These are phyloP conservation scores for Xylaria scruposa DNA, from an alignment of 495 filamentous ascomycete species.

Conservation along the genomic window DNA sequence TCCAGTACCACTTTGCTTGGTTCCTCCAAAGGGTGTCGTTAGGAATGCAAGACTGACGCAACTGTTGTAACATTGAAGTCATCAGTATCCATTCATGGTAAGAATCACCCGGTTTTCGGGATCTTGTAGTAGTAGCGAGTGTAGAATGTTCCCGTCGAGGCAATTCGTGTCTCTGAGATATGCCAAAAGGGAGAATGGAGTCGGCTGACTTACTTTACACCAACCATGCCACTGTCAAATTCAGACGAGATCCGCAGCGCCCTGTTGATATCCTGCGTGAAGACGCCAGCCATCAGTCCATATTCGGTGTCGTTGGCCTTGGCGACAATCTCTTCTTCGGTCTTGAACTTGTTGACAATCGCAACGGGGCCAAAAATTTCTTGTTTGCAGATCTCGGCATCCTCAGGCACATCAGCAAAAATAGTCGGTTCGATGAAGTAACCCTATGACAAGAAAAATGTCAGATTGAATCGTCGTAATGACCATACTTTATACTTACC, in stretches of 20 bases:
- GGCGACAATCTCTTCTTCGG: conserved; percentile 58
- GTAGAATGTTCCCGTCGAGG: too few relatives aligned
- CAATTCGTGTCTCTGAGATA: too few relatives aligned
- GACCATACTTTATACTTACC: conserved; percentile 38
- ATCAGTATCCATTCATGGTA: too few relatives aligned
- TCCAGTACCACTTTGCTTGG: conserved; percentile 58
- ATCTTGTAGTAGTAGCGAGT: too few relatives aligned
- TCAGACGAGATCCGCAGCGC: conserved; percentile 56
- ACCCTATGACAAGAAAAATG: conserved; percentile 33
- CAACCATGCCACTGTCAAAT: conserved; percentile 60
- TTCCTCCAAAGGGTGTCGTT: conserved; percentile 57
- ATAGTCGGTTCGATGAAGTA: conserved; percentile 57
- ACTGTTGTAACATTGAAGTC: not conserved
- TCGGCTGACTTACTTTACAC: conserved; percentile 48
- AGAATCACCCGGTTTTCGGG: too few relatives aligned
- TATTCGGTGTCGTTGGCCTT: conserved; percentile 58
- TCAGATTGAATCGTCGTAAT: not conserved
- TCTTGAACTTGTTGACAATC: conserved; percentile 57
- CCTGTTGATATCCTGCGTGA: conserved; percentile 58
- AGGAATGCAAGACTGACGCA: conserved; percentile 37
- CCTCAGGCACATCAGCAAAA: conserved; percentile 51
- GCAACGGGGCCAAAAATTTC: conserved; percentile 64
- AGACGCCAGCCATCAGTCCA: conserved; percentile 56
- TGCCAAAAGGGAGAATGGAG: too few relatives aligned
- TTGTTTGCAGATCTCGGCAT: conserved; percentile 53